These are phyloP conservation scores for Hevea brasiliensis DNA, from an alignment of 345 rosid genomes.

Conservation along the genomic window DNA sequence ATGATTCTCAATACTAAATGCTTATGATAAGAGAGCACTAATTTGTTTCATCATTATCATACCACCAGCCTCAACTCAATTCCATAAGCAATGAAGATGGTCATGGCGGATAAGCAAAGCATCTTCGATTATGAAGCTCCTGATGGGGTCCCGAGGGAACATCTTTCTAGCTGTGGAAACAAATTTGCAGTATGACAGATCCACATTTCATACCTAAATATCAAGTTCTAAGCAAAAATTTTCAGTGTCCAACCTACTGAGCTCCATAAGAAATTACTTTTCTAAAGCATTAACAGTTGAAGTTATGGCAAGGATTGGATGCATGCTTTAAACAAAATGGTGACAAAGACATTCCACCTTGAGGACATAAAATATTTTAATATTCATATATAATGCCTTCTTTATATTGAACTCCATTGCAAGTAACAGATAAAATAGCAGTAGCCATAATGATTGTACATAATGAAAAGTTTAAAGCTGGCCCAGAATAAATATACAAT, in stretches of 20 bases:
- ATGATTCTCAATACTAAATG: no score
- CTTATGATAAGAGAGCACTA: no score
- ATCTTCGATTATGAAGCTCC: no score
- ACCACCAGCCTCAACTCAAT: neutral
- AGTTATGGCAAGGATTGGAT: neutral
- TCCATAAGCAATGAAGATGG: neutral
- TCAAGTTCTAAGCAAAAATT: neutral
- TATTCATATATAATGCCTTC: no score
- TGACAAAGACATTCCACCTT: conserved; percentile 14
- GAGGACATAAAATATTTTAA: neutral
- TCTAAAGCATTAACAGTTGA: no score
- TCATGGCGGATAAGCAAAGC: no score
- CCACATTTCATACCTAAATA: no score
- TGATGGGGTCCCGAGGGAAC: no score
- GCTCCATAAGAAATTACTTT: neutral
- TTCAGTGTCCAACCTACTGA: neutral
- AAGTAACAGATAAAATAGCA: neutral
- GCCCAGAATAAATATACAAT: neutral
- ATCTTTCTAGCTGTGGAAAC: no score
- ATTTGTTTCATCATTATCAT: neutral
- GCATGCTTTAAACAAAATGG: neutral
- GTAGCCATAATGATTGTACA: neutral
- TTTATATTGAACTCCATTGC: conserved; percentile 3
- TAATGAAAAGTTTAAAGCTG: neutral
- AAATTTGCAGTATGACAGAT: no score